phyloP scores from a whole-genome alignment of 495 filamentous ascomycete species.

The Neurospora tetrasperma region DNA sequence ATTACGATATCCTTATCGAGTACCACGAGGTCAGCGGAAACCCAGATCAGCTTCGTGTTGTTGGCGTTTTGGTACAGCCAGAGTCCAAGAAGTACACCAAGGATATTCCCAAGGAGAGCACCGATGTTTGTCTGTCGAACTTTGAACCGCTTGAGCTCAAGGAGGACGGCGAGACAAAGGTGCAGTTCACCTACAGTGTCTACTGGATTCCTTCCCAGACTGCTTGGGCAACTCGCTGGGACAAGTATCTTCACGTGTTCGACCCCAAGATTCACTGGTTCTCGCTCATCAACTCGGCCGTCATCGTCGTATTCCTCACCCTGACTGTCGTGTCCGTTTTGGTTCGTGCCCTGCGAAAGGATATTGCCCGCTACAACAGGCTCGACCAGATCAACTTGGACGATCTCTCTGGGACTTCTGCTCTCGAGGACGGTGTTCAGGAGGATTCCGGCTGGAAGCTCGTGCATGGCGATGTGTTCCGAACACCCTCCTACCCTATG shows the following conservation, averaged over 20 bases:
- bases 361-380: conserved; percentile 91
- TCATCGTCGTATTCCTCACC: conserved; percentile 86
- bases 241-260: conserved; percentile 92
- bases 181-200: conserved; percentile 85
- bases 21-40: conserved; percentile 63
- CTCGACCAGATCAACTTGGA: conserved; percentile 80
- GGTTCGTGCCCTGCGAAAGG: conserved; percentile 75
- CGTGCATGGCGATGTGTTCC: conserved; percentile 95
- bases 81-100: conserved; percentile 54
- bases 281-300: conserved; percentile 84
- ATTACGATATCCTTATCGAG: conserved; percentile 89
- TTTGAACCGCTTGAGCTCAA: conserved; percentile 46
- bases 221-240: conserved; percentile 93
- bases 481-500: conserved; percentile 70
- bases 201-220: conserved; percentile 71
- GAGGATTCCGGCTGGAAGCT: conserved; percentile 99
- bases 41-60: conserved; percentile 63
- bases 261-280: conserved; percentile 98
- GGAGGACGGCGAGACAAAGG: conserved; percentile 49
- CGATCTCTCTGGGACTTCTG: conserved; percentile 64
- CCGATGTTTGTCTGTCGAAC: conserved; percentile 49
- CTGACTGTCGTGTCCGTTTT: conserved; percentile 86
- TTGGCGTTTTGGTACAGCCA: conserved; percentile 82
- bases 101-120: conserved; percentile 29
- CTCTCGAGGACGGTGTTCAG: conserved; percentile 83